Base-by-base conservation (phyloP, 257 asterid species). In the Capsicum baccatum region DNA sequence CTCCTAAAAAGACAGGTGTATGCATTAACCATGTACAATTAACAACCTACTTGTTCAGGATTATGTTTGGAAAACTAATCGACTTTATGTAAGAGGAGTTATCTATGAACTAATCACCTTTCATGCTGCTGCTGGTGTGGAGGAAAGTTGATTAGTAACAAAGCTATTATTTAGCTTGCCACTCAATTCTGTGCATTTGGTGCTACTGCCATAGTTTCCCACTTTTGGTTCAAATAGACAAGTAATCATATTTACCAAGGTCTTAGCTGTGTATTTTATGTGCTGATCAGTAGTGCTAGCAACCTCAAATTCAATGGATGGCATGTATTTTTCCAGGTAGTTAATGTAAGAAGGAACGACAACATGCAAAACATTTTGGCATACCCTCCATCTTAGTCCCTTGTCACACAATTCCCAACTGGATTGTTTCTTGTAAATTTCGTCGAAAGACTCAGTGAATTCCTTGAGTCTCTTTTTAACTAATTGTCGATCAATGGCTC, bases 41-140 rank as follows among this genome's bases (percentile, higher is more conserved):
- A 19, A 76, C 48, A 44, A 76, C 81, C 33, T 78, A 4, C 26
- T 21, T 26, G 81, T 39, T 52, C 81, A 74, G 81, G 81, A 74
- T 11, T 3, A 19, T n/a, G 19, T n/a, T 19, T 73, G 80, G 6
- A 73, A 47, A 73, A 73, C 44, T 21, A 50, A 13, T 74, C 47
- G 42, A 54, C 12, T 48, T 73, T 19, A 48, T n/a, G 59, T 11
- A 47, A n/a, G 80, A 71, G n/a, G 80, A 47, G 80, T 71, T 71
- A 71, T 47, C 59, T n/a, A 9, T 50, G 58, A 73, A 73, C 59
- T 73, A 12, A 48, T 73, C 60, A 50, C 44, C 80, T 71, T 71
- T 48, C 91, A 93, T 79, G 94, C 97, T 14, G 93, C 97, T 59
- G 94, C 91, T 52, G 96, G 92, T 55, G 92, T 86, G 26, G 94